Evolutionary conservation across 768 basidiomycete species (phyloP).

Genomic region (Trametes cinnabarina): DNA sequence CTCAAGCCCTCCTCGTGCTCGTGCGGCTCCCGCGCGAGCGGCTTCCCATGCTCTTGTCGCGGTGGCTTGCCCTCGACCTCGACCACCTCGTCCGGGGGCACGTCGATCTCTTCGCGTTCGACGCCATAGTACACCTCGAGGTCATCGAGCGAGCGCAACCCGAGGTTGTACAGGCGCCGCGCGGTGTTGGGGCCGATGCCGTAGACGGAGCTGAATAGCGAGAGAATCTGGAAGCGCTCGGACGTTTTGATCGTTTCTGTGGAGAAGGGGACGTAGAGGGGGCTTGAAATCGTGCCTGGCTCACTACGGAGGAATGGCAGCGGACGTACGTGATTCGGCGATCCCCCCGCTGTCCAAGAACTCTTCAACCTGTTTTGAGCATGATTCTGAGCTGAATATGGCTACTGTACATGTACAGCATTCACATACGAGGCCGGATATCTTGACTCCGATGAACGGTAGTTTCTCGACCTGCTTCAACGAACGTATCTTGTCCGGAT

Average conservation of each 20-base stretch:
- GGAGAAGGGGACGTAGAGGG: too few relatives aligned
- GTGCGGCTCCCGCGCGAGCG: background rate
- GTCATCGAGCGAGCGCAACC: conserved; percentile 66
- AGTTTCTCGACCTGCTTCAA: conserved; percentile 31
- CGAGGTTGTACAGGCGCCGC: conserved; percentile 58
- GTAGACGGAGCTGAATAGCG: conserved; percentile 60
- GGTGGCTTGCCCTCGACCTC: conserved; percentile 26
- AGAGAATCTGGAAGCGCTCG: conserved; percentile 54
- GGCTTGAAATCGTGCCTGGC: background rate
- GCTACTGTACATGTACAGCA: too few relatives aligned
- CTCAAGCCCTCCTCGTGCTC: conserved; percentile 28
- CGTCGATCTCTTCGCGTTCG: conserved; percentile 24
- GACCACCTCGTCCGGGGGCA: conserved; percentile 23
- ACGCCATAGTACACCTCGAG: conserved; percentile 66
- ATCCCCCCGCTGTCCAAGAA: conserved; percentile 55
- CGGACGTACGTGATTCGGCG: conserved; percentile 52
- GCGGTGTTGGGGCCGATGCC: conserved; percentile 76
- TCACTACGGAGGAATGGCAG: background rate
- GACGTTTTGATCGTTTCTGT: conserved; percentile 48
- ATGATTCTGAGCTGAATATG: too few relatives aligned
- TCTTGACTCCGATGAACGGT: conserved; percentile 40
- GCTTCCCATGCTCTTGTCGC: conserved; percentile 11
- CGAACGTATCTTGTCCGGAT: conserved; percentile 32
- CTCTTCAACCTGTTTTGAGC: conserved; percentile 53
- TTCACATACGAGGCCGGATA: conserved; percentile 24